Conservation (phyloP, 2,329 filamentous ascomycete species). For the Teratosphaeria destructans region DNA sequence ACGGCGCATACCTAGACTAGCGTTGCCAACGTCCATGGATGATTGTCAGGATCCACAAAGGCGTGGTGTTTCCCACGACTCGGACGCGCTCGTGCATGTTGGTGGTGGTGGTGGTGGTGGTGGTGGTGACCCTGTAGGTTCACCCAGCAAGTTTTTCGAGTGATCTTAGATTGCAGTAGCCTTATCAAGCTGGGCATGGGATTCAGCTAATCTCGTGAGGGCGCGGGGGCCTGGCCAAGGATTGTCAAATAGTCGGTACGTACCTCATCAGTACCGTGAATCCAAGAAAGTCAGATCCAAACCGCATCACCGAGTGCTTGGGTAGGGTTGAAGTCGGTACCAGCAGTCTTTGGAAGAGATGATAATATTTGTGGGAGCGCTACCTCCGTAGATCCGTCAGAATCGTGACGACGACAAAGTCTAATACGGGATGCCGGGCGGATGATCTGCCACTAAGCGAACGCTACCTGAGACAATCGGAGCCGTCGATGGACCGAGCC, state of each 20-base stretch:
- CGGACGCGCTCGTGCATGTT: neutral
- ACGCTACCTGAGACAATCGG: neutral
- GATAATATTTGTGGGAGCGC: too few relatives aligned
- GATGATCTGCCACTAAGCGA: neutral
- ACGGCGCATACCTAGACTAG: neutral
- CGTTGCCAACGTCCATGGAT: neutral
- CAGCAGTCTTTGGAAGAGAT: neutral
- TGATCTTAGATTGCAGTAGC: neutral
- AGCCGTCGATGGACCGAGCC: neutral
- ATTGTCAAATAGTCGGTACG: neutral
- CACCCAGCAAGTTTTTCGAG: neutral
- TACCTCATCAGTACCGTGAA: neutral
- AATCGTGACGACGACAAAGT: neutral
- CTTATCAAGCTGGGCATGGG: neutral
- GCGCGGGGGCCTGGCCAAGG: neutral
- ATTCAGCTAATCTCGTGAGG: neutral
- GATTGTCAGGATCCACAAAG: neutral
- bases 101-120: neutral
- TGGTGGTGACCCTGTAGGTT: neutral
- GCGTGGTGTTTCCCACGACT: neutral
- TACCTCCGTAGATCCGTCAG: too few relatives aligned
- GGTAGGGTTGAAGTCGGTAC: neutral
- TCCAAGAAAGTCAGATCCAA: neutral
- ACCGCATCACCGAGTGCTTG: neutral
- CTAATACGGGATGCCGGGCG: neutral